Conservation (phyloP, 768 basidiomycete genomes). For the Lactarius vividus region DNA sequence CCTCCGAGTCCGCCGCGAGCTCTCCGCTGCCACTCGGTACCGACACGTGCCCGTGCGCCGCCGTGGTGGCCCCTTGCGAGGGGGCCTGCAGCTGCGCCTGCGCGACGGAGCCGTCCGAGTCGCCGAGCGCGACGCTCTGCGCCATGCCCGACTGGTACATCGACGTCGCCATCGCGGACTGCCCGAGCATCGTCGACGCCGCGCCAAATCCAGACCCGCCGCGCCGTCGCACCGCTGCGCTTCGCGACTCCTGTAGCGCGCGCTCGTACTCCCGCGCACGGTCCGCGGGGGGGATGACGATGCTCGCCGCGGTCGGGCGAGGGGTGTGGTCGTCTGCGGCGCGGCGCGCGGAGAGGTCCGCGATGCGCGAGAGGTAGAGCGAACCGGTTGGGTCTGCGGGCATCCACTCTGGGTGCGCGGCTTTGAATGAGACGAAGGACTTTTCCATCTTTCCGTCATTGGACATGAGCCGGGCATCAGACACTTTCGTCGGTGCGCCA, state of each 20-base stretch:
- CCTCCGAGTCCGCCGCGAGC: slow-evolving; percentile 42
- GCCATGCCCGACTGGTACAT: slow-evolving; percentile 53
- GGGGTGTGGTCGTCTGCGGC: slow-evolving; percentile 18
- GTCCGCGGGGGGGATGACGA: slow-evolving; percentile 34
- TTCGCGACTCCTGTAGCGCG: slow-evolving; percentile 68
- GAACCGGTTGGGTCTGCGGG: slow-evolving; percentile 90
- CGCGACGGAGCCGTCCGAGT: slow-evolving; percentile 62
- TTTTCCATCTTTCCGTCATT: slow-evolving; percentile 99
- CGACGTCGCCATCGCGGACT: slow-evolving; percentile 37
- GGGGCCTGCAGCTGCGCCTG: slow-evolving; percentile 15
- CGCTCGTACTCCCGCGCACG: slow-evolving; percentile 74
- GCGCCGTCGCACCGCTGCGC: slow-evolving; percentile 46
- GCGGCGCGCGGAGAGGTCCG: slow-evolving; percentile 33
- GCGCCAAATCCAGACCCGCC: slow-evolving; percentile 36
- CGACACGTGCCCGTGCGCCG: not conserved
- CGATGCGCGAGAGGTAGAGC: slow-evolving; percentile 83
- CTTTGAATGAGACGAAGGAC: slow-evolving; percentile 93
- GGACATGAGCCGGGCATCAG: slow-evolving; percentile 74
- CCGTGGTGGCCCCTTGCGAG: not conserved
- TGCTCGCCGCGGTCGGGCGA: not conserved
- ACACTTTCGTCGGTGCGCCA: slow-evolving; percentile 71
- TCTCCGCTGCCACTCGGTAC: slow-evolving; percentile 25
- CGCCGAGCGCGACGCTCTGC: slow-evolving; percentile 70
- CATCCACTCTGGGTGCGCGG: slow-evolving; percentile 94
- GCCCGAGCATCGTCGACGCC: slow-evolving; percentile 39